Evolutionary conservation across 2,329 filamentous ascomycete genomes (phyloP).

Genomic region (Pezicula radicicola): DNA sequence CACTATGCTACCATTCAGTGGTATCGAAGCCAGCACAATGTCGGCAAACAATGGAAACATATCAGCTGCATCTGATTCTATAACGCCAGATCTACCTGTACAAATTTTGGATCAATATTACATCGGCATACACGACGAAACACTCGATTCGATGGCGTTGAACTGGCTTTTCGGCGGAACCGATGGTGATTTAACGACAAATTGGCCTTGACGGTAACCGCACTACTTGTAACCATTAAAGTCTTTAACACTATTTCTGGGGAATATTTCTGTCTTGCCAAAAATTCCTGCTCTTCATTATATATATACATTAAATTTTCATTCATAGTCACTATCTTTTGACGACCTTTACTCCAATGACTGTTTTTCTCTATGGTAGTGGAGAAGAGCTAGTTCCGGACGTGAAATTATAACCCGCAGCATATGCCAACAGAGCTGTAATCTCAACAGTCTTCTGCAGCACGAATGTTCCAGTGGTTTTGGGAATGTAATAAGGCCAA

Average conservation of each 20-base stretch:
- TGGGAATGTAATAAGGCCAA: conserved; percentile 3
- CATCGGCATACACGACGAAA: background rate
- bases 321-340: too few relatives aligned
- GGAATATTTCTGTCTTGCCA: background rate
- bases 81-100: background rate
- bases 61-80: background rate
- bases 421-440: background rate
- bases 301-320: too few relatives aligned
- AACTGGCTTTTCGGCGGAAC: background rate
- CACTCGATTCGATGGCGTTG: background rate
- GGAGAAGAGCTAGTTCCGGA: background rate
- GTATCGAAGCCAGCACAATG: too few relatives aligned
- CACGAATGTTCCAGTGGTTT: background rate
- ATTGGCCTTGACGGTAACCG: too few relatives aligned
- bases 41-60: background rate
- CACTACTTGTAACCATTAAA: too few relatives aligned
- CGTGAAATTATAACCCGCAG: background rate
- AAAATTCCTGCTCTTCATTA: background rate
- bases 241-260: background rate
- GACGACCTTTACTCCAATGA: background rate
- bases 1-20: background rate
- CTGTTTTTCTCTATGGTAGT: background rate
- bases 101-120: background rate
- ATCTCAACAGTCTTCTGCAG: conserved; percentile 1
- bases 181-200: background rate